Conservation (phyloP, 306 rosid species). For the Ceratonia siliqua region DNA sequence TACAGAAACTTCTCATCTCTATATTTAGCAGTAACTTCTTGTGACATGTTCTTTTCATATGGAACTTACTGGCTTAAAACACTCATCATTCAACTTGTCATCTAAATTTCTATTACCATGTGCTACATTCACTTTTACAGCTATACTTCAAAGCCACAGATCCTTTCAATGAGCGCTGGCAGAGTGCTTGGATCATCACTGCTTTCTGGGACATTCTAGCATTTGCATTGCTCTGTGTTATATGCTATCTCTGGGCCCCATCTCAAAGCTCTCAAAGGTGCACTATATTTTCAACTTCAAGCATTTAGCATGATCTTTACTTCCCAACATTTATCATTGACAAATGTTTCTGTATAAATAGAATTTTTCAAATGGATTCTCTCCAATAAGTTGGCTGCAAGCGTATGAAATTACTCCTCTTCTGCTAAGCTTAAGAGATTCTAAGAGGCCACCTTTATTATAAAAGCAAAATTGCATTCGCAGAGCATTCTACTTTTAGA, state of each 20-base stretch:
- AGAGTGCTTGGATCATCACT: slow-evolving; percentile 94
- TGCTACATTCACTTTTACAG: slow-evolving; percentile 43
- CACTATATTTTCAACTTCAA: background rate
- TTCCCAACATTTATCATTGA: slow-evolving; percentile 5
- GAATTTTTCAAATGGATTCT: slow-evolving; percentile 20
- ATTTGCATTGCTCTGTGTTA: slow-evolving; percentile 75
- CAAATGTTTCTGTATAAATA: slow-evolving; percentile 17
- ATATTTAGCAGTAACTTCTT: slow-evolving; percentile 2
- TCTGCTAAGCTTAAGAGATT: background rate
- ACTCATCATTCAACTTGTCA: background rate
- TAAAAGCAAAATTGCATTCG: background rate
- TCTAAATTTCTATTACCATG: slow-evolving; percentile 16
- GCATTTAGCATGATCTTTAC: background rate
- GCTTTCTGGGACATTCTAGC: slow-evolving; percentile 95
- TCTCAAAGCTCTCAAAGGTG: slow-evolving; percentile 98
- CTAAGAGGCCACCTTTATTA: slow-evolving; percentile 19
- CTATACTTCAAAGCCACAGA: slow-evolving; percentile 96
- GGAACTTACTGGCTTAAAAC: background rate
- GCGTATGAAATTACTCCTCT: slow-evolving; percentile 19
- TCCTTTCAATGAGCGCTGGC: slow-evolving; percentile 97
- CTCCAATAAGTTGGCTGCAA: slow-evolving; percentile 18
- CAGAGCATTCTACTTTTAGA: slow-evolving; percentile 6
- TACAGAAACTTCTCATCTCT: slow-evolving; percentile 4
- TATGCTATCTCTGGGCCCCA: slow-evolving; percentile 97
- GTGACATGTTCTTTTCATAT: slow-evolving; percentile 11